A percentile compares a stretch with the other conserved stretches of the same genome.
Conservation (phyloP, 2,329 filamentous ascomycete species). For the Fusarium siculi region DNA sequence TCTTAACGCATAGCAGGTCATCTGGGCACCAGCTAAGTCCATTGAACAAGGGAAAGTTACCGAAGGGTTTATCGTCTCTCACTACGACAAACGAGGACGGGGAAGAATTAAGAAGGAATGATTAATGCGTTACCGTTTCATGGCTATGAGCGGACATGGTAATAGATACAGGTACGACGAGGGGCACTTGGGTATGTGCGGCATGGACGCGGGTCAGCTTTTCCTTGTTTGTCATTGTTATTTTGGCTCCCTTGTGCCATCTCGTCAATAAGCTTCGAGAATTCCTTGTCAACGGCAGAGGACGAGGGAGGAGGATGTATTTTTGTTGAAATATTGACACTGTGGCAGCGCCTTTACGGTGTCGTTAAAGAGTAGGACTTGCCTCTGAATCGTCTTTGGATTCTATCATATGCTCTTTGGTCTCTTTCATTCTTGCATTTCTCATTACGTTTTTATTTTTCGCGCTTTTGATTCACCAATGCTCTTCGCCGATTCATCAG, state of each 20-base stretch:
- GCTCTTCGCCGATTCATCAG: constrained; percentile 6
- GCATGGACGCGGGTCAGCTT: constrained; percentile 11
- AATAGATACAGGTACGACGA: constrained; percentile 20
- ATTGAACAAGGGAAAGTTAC: constrained; percentile 7
- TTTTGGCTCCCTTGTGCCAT: constrained; percentile 5
- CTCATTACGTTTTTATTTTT: neutral
- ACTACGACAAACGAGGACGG: constrained; percentile 7
- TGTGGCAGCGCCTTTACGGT: constrained; percentile 16
- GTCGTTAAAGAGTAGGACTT: constrained; percentile 27
- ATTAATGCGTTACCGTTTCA: constrained; percentile 36
- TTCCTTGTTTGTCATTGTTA: constrained; percentile 17
- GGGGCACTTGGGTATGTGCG: constrained; percentile 24
- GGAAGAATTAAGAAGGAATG: constrained; percentile 30
- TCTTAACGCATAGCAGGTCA: constrained; percentile 49
- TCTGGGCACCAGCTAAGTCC: constrained; percentile 18
- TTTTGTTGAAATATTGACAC: constrained; percentile 27
- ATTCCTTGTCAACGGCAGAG: neutral
- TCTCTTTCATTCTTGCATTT: constrained; percentile 1
- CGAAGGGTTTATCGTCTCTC: constrained; percentile 3
- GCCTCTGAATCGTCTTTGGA: constrained; percentile 8
- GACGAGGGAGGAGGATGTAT: constrained; percentile 17
- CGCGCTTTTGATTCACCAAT: neutral
- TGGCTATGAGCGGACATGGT: constrained; percentile 20
- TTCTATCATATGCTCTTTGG: neutral
- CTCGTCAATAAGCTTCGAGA: neutral